Percentiles rank a stretch among this genome's conserved stretches.
Evolutionary conservation across 805 yeast species (phyloP).

Genomic region (Yarrowia keelungensis): DNA sequence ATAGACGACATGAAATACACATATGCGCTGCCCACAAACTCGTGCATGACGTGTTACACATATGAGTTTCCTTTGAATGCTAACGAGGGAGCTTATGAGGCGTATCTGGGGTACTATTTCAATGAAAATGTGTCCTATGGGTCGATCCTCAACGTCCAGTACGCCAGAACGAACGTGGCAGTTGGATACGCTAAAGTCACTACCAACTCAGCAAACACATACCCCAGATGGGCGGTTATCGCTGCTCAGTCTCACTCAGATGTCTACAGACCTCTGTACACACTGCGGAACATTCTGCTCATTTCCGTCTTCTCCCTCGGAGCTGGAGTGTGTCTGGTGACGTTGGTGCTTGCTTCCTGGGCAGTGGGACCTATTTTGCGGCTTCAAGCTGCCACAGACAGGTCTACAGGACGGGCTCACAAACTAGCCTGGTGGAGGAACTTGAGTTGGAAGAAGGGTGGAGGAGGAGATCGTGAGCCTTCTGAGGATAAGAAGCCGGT

Average conservation of each 20-base stretch:
- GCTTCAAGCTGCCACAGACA: slow-evolving; percentile 83
- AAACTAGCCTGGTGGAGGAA: slow-evolving; percentile 23
- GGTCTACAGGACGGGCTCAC: slow-evolving; percentile 52
- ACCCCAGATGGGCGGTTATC: slow-evolving; percentile 70
- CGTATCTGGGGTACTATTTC: slow-evolving; percentile 8
- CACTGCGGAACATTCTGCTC: slow-evolving; percentile 69
- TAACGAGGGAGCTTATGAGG: slow-evolving; percentile 9
- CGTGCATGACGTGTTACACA: slow-evolving; percentile 42
- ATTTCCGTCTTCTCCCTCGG: slow-evolving; percentile 72
- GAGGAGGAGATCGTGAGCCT: background rate
- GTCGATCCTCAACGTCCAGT: slow-evolving; percentile 14
- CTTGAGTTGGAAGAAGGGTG: slow-evolving; percentile 2
- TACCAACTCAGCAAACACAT: background rate
- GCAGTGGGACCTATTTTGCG: slow-evolving; percentile 83
- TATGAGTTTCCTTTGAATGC: slow-evolving; percentile 40
- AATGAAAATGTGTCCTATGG: background rate
- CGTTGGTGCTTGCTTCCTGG: slow-evolving; percentile 78
- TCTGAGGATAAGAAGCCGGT: background rate
- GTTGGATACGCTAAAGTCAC: slow-evolving; percentile 20
- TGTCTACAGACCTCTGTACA: slow-evolving; percentile 69
- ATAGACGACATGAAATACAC: slow-evolving; percentile 29
- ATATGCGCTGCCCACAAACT: slow-evolving; percentile 42
- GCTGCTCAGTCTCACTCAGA: slow-evolving; percentile 66
- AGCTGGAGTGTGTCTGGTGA: slow-evolving; percentile 72
- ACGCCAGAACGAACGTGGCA: slow-evolving; percentile 16